Evolutionary conservation across 139 green algal species (phyloP), one percentile per base, ranked within the genome.

Genomic region (Tetradesmus lagerheimii): DNA sequence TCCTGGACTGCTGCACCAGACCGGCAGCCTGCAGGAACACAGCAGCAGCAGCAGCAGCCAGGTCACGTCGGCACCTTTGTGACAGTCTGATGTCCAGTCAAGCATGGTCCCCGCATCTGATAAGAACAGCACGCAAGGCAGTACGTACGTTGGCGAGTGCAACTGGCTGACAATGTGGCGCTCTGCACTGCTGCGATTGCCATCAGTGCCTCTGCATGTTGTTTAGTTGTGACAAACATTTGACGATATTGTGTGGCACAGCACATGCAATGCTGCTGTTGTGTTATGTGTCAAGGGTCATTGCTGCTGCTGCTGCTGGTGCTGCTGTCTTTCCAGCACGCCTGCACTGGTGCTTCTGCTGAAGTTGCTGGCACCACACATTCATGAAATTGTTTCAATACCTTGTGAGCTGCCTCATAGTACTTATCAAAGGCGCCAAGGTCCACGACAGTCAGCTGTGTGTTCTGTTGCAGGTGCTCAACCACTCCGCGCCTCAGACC

Each of bases 231-330:
- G n/a, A n/a, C n/a, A n/a, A n/a, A n/a, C n/a, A n/a, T n/a, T n/a
- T n/a, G n/a, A n/a, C n/a, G n/a, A n/a, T n/a, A n/a, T n/a, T n/a
- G n/a, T n/a, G n/a, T n/a, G n/a, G n/a, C 45, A 53, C 45, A 53
- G 45, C 45, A 11, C 11, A 6, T 66, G 53, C 53, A 66, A 20
- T 25, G 23, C 53, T 66, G 66, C 66, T 77, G 66, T 25, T 38
- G n/a, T 75, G 62, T 53, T 11, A 53, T 53, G 45, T 53, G 45
- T 53, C 62, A 75, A 9, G 8, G 6, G 20, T 29, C 62, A n/a
- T 4, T 78, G 67, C 67, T 78, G 67, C 67, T 78, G 71, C 71
- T 79, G 71, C 71, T 79, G 71, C 71, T 79, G 71, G 1, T 79
- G 71, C n/a, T 18, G 9, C 57, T 71, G 57, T n/a, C 20, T 2